Base-by-base conservation (phyloP, 306 rosid species). In the Alnus rubra region DNA sequence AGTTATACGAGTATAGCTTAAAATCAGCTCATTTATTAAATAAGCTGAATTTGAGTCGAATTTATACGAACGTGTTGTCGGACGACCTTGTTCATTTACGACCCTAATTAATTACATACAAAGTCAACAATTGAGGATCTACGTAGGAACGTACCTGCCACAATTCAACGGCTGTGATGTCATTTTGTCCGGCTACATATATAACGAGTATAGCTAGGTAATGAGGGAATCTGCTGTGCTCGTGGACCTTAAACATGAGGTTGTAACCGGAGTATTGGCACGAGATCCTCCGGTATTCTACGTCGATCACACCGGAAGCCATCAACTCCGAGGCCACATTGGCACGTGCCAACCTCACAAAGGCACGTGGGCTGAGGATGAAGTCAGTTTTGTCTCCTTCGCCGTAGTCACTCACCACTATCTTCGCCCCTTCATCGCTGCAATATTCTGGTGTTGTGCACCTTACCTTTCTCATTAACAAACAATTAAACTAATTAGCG, bases 341-440 rank as follows among this genome's bases (percentile, higher is more conserved):
- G 39, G 85, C 77, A 53, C 4, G 30, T 8, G 86, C 92, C 77
- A 88, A 51, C 23, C 80, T 84, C 30, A 69, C 63, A 45, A 71
- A 88, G 35, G 90, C 88, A 6, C 81, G 78, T 23, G 84, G 75
- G 87, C 81, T 86, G 54, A 88, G 79, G 73, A 88, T 86, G 78
- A 88, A 88, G 75, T 88, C 92, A 23, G 92, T 88, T 45, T 23
- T 74, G 84, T 88, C 87, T 51, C 88, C 92, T 78, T 80, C 90
- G 44, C 90, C 92, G 52, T 88, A 62, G 82, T 88, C 92, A 0
- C 90, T 88, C 82, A 84, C 90, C 82, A 84, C 90, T 18, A 78
- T 51, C 51, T 55, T 56, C 23, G 74, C 87, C 72, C 92, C 92
- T 37, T 79, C 82, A 0, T 55, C 80, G 67, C 71, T 78, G 73